Conservation (phyloP, 148 eudicot genomes). For the Simmondsia chinensis region DNA sequence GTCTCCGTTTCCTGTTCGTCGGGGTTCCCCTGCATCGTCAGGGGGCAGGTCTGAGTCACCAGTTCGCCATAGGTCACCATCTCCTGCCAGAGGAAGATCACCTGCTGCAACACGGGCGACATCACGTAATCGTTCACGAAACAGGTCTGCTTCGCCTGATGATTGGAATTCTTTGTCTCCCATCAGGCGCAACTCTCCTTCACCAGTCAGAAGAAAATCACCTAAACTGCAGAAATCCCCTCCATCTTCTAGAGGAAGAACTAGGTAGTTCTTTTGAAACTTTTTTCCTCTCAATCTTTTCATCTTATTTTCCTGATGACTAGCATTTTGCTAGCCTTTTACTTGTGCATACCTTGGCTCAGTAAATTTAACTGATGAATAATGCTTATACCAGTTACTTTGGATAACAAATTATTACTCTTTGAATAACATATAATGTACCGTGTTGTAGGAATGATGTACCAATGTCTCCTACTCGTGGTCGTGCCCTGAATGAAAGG, state of each 20-base stretch:
- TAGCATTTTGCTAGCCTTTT: too few relatives aligned
- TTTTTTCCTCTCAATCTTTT: background rate
- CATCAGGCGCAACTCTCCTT: slow-evolving; percentile 27
- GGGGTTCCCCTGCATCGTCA: slow-evolving; percentile 33
- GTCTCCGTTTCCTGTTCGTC: slow-evolving; percentile 30
- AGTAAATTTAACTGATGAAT: too few relatives aligned
- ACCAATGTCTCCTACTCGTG: slow-evolving; percentile 25
- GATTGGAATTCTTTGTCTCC: slow-evolving; percentile 36
- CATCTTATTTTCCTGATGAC: too few relatives aligned
- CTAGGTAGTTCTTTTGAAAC: slow-evolving; percentile 29
- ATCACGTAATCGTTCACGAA: slow-evolving; percentile 32
- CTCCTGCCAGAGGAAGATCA: slow-evolving; percentile 27
- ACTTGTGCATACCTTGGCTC: too few relatives aligned
- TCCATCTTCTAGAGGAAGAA: slow-evolving; percentile 36
- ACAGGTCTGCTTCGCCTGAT: slow-evolving; percentile 37
- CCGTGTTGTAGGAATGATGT: slow-evolving; percentile 27
- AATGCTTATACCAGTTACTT: too few relatives aligned
- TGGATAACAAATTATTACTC: too few relatives aligned
- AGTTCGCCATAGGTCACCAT: slow-evolving; percentile 22
- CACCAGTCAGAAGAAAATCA: slow-evolving; percentile 30
- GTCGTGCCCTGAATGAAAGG: slow-evolving; percentile 20
- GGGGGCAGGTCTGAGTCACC: slow-evolving; percentile 29
- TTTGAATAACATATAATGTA: too few relatives aligned
- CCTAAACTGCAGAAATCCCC: slow-evolving; percentile 32
- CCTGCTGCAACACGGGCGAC: slow-evolving; percentile 33